Evolutionary conservation across 2,329 filamentous ascomycete species (phyloP).

Genomic region (Bipolaris oryzae): DNA sequence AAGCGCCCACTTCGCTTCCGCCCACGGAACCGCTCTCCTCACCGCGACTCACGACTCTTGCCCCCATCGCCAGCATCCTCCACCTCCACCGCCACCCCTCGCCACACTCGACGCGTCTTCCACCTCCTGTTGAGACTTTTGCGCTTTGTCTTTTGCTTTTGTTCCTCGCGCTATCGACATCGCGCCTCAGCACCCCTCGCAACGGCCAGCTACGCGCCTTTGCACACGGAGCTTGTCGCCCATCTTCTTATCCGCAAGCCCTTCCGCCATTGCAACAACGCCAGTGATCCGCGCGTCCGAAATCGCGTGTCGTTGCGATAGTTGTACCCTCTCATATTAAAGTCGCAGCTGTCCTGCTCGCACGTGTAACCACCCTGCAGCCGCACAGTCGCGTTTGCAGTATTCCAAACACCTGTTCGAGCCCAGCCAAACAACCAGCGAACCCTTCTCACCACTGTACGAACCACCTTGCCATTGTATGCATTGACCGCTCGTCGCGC

Average conservation of each 20-base stretch:
- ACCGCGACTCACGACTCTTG: slow-evolving; percentile 23
- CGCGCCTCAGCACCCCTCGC: slow-evolving; percentile 17
- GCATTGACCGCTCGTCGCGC: slow-evolving; percentile 20
- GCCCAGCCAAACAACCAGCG: slow-evolving; percentile 40
- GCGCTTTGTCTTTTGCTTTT: slow-evolving; percentile 12
- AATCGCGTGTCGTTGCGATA: slow-evolving; percentile 29
- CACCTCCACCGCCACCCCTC: slow-evolving; percentile 7
- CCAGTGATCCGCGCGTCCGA: slow-evolving; percentile 17
- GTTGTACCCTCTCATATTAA: slow-evolving; percentile 22
- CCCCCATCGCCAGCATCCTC: slow-evolving; percentile 12
- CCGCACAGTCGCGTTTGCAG: slow-evolving; percentile 46
- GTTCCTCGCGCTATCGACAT: slow-evolving; percentile 14
- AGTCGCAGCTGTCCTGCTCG: slow-evolving; percentile 32
- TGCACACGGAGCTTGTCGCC: slow-evolving; percentile 22
- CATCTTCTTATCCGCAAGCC: slow-evolving; percentile 27
- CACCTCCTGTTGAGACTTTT: slow-evolving; percentile 6
- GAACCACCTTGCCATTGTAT: slow-evolving; percentile 18
- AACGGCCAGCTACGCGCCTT: slow-evolving; percentile 31
- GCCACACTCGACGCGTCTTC: slow-evolving; percentile 18
- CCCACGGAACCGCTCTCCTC: slow-evolving; percentile 25
- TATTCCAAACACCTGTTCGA: slow-evolving; percentile 39
- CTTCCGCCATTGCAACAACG: slow-evolving; percentile 22
- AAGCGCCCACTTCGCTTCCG: slow-evolving; percentile 27
- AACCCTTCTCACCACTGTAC: slow-evolving; percentile 19
- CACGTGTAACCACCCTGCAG: slow-evolving; percentile 42